These are phyloP conservation scores for Emergomyces orientalis DNA, from an alignment of 2,329 filamentous ascomycete species.

Conservation along the genomic window DNA sequence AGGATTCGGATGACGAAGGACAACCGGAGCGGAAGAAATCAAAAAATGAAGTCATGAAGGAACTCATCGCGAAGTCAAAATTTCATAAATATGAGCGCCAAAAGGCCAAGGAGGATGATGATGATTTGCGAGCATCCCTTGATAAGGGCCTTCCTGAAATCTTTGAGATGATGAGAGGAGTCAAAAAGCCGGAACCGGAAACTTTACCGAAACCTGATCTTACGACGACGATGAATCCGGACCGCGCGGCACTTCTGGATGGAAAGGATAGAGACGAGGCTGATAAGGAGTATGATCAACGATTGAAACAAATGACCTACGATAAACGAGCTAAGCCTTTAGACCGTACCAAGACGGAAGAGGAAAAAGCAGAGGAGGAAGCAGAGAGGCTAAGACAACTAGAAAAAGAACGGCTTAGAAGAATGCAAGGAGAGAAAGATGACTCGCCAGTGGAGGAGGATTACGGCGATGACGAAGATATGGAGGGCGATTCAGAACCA, in stretches of 20 bases:
- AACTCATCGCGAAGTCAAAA: constrained; percentile 96
- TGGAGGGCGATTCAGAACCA: constrained; percentile 39
- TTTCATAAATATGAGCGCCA: constrained; percentile 91
- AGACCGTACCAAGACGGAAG: constrained; percentile 81
- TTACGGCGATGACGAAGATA: constrained; percentile 30
- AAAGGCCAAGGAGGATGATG: constrained; percentile 83
- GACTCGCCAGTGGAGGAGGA: constrained; percentile 44
- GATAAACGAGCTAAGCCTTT: constrained; percentile 80
- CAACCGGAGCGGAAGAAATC: constrained; percentile 80
- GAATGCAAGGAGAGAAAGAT: constrained; percentile 78
- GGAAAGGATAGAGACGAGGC: constrained; percentile 56
- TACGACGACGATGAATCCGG: constrained; percentile 49
- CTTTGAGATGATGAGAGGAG: constrained; percentile 57
- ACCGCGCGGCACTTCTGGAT: constrained; percentile 51
- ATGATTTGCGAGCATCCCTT: constrained; percentile 72
- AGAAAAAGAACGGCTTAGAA: constrained; percentile 68
- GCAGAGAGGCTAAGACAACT: constrained; percentile 67
- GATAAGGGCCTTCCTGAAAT: constrained; percentile 75
- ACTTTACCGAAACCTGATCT: constrained; percentile 32
- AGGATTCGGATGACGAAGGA: constrained; percentile 38
- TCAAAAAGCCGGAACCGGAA: constrained; percentile 46
- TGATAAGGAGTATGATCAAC: constrained; percentile 79
- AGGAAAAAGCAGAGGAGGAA: constrained; percentile 72
- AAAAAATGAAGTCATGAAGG: constrained; percentile 96
- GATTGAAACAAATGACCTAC: constrained; percentile 70